These are phyloP conservation scores for Blastobotrys capitulatus DNA, from an alignment of 1,139 yeast genomes.

Conservation along the genomic window DNA sequence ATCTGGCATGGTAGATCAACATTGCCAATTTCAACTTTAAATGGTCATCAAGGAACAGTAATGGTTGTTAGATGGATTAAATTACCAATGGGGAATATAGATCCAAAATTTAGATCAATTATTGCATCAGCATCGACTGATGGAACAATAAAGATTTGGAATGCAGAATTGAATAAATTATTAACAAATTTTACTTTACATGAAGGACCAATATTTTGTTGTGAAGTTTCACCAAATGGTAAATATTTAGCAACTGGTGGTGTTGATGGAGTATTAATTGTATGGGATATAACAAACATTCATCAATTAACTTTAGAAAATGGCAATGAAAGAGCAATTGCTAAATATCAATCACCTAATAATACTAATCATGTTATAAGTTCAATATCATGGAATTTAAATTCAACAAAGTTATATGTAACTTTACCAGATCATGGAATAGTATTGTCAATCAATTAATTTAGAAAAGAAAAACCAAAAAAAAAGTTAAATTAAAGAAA, in stretches of 20 bases:
- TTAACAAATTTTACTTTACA: slow-evolving; percentile 37
- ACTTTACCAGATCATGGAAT: slow-evolving; percentile 17
- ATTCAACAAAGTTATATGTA: slow-evolving; percentile 23
- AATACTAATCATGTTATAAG: slow-evolving; percentile 14
- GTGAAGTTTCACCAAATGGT: slow-evolving; percentile 47
- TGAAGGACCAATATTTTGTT: slow-evolving; percentile 49
- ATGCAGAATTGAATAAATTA: slow-evolving; percentile 41
- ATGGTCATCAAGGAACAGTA: slow-evolving; percentile 31
- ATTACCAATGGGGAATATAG: slow-evolving; percentile 9
- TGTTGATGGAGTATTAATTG: slow-evolving; percentile 48
- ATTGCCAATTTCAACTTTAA: slow-evolving; percentile 25
- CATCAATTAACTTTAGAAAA: background rate
- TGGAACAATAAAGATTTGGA: slow-evolving; percentile 68
- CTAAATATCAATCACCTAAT: slow-evolving; percentile 10
- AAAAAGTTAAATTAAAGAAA: too few relatives aligned
- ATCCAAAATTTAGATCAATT: slow-evolving; percentile 10
- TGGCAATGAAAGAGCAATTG: slow-evolving; percentile 15
- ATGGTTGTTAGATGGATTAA: slow-evolving; percentile 28
- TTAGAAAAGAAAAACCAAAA: background rate
- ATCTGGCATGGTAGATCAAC: slow-evolving; percentile 51
- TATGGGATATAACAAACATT: slow-evolving; percentile 44
- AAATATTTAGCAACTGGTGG: slow-evolving; percentile 57
- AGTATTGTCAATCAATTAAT: slow-evolving; percentile 4
- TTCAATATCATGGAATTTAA: slow-evolving; percentile 26
- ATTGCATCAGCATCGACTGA: slow-evolving; percentile 58